These are phyloP conservation scores for Wickerhamiella shivajii DNA, from an alignment of 805 yeast genomes.

Conservation along the genomic window DNA sequence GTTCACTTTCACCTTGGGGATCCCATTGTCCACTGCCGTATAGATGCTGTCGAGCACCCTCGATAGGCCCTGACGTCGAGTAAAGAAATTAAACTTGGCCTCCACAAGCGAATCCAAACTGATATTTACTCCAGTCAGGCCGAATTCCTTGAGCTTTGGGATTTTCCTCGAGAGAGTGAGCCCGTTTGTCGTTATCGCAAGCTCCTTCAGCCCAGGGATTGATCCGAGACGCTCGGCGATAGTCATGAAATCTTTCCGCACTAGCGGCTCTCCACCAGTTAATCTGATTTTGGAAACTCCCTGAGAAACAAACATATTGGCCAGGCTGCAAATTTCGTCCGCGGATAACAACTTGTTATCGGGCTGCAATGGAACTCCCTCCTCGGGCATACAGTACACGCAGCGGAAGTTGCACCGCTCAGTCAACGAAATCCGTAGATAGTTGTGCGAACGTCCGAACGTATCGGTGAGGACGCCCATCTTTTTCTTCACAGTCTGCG, in stretches of 20 bases:
- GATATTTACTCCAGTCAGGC: constrained; percentile 35
- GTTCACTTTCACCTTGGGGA: constrained; percentile 35
- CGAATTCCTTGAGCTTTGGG: constrained; percentile 28
- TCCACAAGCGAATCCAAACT: constrained; percentile 37
- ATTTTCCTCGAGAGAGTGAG: constrained; percentile 36
- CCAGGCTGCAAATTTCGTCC: constrained; percentile 32
- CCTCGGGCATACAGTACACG: constrained; percentile 43
- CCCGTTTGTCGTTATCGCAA: constrained; percentile 40
- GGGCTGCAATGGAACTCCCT: constrained; percentile 37
- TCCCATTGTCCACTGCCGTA: constrained; percentile 30
- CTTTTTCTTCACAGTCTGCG: too few species aligned
- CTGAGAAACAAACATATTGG: constrained; percentile 31
- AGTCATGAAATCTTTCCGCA: constrained; percentile 35
- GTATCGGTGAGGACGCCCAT: constrained; percentile 27
- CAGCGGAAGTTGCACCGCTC: constrained; percentile 36
- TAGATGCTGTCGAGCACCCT: constrained; percentile 33
- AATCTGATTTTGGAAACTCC: constrained; percentile 39
- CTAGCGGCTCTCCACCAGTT: constrained; percentile 46
- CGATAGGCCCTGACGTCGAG: constrained; percentile 36
- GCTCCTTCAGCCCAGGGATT: constrained; percentile 31
- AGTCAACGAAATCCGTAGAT: constrained; percentile 36
- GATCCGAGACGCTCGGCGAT: constrained; percentile 28
- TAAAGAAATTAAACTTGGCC: constrained; percentile 35
- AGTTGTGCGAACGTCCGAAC: constrained; percentile 33
- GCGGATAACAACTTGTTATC: constrained; percentile 28